Percentiles rank a stretch among this genome's conserved stretches.
phyloP scores from a whole-genome alignment of 2,329 filamentous ascomycete genomes.

The Calonectria crousiana region DNA sequence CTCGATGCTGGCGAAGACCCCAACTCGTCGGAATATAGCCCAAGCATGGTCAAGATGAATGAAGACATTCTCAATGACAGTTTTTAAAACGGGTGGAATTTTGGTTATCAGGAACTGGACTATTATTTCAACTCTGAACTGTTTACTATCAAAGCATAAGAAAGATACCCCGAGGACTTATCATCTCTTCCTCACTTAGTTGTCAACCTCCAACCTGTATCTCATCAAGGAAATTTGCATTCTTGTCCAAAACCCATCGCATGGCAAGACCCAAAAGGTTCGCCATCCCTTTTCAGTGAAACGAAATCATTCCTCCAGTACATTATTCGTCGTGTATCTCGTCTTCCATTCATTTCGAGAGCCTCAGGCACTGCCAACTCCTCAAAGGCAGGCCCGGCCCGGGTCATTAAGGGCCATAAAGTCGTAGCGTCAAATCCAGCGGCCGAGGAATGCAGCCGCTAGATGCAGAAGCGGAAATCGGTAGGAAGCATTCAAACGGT shows the following conservation, averaged over 20 bases:
- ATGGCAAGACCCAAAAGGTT: neutral
- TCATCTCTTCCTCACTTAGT: neutral
- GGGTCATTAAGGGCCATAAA: neutral
- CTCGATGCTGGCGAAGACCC: slow-evolving; percentile 77
- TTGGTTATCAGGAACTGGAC: neutral
- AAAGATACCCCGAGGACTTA: slow-evolving; percentile 16
- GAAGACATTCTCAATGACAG: slow-evolving; percentile 72
- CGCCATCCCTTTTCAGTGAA: neutral
- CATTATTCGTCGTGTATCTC: neutral
- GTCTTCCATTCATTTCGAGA: too few relatives aligned
- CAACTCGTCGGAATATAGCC: slow-evolving; percentile 70
- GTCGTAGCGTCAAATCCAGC: neutral
- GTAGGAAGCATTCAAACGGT: neutral
- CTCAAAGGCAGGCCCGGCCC: neutral
- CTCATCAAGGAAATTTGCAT: neutral
- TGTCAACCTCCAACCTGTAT: neutral
- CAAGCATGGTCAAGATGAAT: slow-evolving; percentile 75
- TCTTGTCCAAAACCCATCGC: neutral
- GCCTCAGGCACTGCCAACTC: neutral
- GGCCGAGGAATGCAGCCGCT: neutral
- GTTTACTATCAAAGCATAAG: slow-evolving; percentile 8
- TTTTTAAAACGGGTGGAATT: slow-evolving; percentile 57
- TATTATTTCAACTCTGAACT: neutral
- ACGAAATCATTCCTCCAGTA: neutral
- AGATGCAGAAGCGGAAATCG: neutral